Conservation (phyloP, 2,329 filamentous ascomycete genomes). For the Zelopaecilomyces penicillatus region DNA sequence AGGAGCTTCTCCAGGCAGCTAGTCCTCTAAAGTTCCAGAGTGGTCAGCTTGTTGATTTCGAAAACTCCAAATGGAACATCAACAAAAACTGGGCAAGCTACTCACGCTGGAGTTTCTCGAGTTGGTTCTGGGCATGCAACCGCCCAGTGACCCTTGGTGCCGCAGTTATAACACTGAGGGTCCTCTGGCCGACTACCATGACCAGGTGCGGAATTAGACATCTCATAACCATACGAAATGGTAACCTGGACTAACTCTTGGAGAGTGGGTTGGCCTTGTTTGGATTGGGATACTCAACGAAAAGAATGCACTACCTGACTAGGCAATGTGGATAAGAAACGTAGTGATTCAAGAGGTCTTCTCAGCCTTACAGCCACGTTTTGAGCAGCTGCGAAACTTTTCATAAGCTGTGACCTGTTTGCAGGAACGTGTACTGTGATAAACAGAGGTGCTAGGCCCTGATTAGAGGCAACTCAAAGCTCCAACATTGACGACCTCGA, state of each 20-base stretch:
- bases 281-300: no score
- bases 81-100: conserved; percentile 11
- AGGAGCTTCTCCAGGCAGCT: conserved; percentile 27
- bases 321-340: no score
- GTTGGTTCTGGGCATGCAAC: conserved; percentile 45
- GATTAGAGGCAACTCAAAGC: no score
- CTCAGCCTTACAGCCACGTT: no score
- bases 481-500: no score
- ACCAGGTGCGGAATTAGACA: conserved; percentile 22
- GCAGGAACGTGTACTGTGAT: no score
- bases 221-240: conserved; percentile 9
- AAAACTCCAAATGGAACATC: not conserved
- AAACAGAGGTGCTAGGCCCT: no score
- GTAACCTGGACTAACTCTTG: no score
- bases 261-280: no score
- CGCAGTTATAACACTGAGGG: conserved; percentile 46
- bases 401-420: no score
- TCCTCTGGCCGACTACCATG: conserved; percentile 25
- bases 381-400: no score
- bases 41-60: not conserved
- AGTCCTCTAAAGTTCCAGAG: conserved; percentile 22
- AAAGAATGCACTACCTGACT: no score
- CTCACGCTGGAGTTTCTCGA: conserved; percentile 42
- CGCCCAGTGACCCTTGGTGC: conserved; percentile 41
- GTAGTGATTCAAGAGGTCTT: not conserved